Conservation (phyloP, 1,139 yeast genomes). For the Eremothecium cymbalariae region DNA sequence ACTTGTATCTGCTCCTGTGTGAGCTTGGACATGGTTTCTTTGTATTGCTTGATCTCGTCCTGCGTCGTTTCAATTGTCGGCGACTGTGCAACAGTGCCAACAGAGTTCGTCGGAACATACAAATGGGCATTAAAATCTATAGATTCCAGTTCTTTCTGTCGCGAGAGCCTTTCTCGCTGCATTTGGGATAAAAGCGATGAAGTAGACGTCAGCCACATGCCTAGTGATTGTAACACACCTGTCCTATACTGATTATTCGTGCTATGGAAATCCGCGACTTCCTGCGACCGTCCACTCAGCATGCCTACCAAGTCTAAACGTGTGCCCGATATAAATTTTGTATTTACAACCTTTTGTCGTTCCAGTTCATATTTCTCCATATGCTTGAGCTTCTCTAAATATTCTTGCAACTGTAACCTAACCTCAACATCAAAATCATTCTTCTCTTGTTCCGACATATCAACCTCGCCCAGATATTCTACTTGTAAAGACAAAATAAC, state of each 20-base stretch:
- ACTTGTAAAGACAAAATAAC: slow-evolving; percentile 39
- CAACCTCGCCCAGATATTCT: slow-evolving; percentile 37
- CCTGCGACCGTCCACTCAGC: slow-evolving; percentile 4
- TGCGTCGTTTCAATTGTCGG: slow-evolving; percentile 27
- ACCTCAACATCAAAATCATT: slow-evolving; percentile 50
- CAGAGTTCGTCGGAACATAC: slow-evolving; percentile 12
- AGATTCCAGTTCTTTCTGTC: slow-evolving; percentile 24
- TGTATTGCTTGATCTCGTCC: slow-evolving; percentile 29
- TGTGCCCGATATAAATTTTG: slow-evolving; percentile 9
- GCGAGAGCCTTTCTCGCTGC: slow-evolving; percentile 26
- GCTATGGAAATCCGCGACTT: slow-evolving; percentile 14
- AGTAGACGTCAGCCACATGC: slow-evolving; percentile 20
- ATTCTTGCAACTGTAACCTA: slow-evolving; percentile 42
- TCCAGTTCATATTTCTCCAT: slow-evolving; percentile 47
- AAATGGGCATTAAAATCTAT: slow-evolving; percentile 22
- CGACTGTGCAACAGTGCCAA: slow-evolving; percentile 20
- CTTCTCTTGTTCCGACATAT: slow-evolving; percentile 40
- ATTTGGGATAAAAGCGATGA: slow-evolving; percentile 24
- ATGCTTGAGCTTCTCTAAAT: slow-evolving; percentile 43
- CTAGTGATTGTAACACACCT: slow-evolving; percentile 28
- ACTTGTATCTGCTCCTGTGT: slow-evolving; percentile 60
- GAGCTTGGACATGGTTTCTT: slow-evolving; percentile 32
- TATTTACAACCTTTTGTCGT: slow-evolving; percentile 23
- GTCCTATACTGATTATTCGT: slow-evolving; percentile 26
- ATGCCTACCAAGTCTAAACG: slow-evolving; percentile 8